A percentile compares a stretch with the other conserved stretches of the same genome.
phyloP scores from a whole-genome alignment of 1,284 basidiomycete species.

The Malassezia cuniculi region DNA sequence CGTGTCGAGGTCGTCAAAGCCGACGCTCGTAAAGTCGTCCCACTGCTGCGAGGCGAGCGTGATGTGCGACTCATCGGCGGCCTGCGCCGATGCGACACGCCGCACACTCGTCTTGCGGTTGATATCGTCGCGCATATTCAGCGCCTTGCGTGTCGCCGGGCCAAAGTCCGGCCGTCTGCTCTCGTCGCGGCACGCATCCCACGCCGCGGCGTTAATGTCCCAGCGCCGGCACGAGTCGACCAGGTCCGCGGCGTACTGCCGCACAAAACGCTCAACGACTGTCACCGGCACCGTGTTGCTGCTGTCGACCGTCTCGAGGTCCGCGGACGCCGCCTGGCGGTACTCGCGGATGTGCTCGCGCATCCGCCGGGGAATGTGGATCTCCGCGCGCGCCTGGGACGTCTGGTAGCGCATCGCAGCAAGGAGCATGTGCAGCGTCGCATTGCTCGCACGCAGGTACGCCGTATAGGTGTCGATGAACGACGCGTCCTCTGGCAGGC shows the following conservation, averaged over 20 bases:
- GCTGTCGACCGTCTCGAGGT: conserved; percentile 23
- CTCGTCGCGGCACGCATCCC: conserved; percentile 20
- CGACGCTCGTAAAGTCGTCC: conserved; percentile 32
- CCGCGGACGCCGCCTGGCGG: conserved; percentile 20
- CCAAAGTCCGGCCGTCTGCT: conserved; percentile 11
- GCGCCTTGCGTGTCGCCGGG: conserved; percentile 30
- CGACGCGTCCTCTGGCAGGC: conserved; percentile 40
- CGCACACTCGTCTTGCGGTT: too few relatives aligned
- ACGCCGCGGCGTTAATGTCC: conserved; percentile 12
- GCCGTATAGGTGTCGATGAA: conserved; percentile 39
- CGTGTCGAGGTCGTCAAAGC: conserved; percentile 35
- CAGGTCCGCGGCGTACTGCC: conserved; percentile 35
- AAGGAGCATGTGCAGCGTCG: conserved; percentile 38
- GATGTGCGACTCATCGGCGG: conserved; percentile 18
- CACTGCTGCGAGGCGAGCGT: conserved; percentile 32
- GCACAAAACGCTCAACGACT: conserved; percentile 32
- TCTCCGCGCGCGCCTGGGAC: conserved; percentile 9
- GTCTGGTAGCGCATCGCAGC: conserved; percentile 35
- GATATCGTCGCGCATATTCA: conserved; percentile 32
- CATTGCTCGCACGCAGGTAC: conserved; percentile 34
- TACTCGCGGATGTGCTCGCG: conserved; percentile 32
- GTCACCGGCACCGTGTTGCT: conserved; percentile 33
- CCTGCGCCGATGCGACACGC: background rate
- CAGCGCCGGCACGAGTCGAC: conserved; percentile 15
- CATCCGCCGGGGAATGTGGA: conserved; percentile 25